Conservation (phyloP, 2,329 filamentous ascomycete genomes). For the Verticillium zaregamsianum region DNA sequence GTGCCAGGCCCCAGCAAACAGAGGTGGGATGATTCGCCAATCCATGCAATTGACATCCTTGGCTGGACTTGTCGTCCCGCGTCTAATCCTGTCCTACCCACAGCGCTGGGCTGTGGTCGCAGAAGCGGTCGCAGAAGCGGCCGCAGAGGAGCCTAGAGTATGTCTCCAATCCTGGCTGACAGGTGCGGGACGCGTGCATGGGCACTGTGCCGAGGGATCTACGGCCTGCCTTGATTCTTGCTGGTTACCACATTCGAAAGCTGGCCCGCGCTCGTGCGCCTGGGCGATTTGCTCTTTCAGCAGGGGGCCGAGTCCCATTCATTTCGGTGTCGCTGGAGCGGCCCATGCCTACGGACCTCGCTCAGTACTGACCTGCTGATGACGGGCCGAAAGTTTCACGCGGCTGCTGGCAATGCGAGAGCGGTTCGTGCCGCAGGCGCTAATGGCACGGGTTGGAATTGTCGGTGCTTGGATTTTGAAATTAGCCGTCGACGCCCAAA, state of each 20-base stretch:
- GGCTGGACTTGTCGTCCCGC: constrained; percentile 6
- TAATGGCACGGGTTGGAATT: not conserved
- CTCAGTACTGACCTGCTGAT: not conserved
- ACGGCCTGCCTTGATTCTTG: not conserved
- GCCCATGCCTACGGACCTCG: not conserved
- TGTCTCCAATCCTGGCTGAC: not conserved
- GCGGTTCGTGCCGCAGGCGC: not conserved
- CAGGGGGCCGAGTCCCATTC: too few species aligned
- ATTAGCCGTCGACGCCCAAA: not conserved
- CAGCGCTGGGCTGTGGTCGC: constrained; percentile 11
- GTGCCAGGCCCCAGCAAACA: not conserved
- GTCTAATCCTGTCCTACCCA: constrained; percentile 11
- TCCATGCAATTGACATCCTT: not conserved
- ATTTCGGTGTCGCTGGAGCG: too few species aligned
- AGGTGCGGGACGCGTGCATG: not conserved
- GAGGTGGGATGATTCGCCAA: not conserved
- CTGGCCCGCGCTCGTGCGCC: too few species aligned
- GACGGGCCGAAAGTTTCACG: not conserved
- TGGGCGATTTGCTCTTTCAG: too few species aligned
- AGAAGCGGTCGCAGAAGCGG: constrained; percentile 14
- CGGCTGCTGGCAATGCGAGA: not conserved
- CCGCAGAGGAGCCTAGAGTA: constrained; percentile 9
- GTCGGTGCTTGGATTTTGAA: not conserved
- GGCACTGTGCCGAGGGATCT: not conserved
- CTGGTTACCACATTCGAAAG: not conserved